Conservation (phyloP, 495 filamentous ascomycete genomes). For the Penicillium goetzii region DNA sequence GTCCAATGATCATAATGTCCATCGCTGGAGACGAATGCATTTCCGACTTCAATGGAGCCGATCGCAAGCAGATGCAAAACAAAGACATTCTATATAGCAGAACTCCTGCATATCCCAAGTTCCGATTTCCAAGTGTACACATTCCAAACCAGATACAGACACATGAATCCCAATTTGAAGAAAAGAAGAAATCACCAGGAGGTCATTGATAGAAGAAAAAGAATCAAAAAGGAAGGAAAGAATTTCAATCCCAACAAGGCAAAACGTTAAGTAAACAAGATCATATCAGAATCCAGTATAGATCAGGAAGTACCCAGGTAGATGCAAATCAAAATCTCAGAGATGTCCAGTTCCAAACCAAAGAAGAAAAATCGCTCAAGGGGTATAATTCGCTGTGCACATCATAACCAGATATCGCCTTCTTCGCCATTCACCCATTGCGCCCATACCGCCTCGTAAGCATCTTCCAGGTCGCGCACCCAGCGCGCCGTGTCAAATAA, state of each 20-base stretch:
- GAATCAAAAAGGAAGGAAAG: not conserved
- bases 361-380: conserved; percentile 39
- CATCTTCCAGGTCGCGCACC: conserved; percentile 88
- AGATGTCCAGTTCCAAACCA: not conserved
- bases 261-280: not conserved
- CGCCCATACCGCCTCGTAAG: conserved; percentile 86
- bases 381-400: conserved; percentile 44
- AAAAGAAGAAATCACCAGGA: not conserved
- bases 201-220: not conserved
- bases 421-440: conserved; percentile 85
- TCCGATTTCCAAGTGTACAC: not conserved
- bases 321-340: conserved; percentile 6
- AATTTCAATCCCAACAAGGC: not conserved
- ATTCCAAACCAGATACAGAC: not conserved
- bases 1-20: not conserved
- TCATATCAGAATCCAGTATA: not conserved
- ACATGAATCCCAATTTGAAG: not conserved
- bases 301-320: conserved; percentile 4
- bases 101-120: not conserved
- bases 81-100: conserved; percentile 10
- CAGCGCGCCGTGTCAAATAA: conserved; percentile 92
- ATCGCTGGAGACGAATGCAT: conserved; percentile 1
- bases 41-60: not conserved
- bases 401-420: conserved; percentile 81
- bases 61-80: not conserved